A percentile compares a stretch with the other conserved stretches of the same genome.
Evolutionary conservation across 176 grass and related monocot genomes (phyloP).

Genomic region (Oryza punctata): DNA sequence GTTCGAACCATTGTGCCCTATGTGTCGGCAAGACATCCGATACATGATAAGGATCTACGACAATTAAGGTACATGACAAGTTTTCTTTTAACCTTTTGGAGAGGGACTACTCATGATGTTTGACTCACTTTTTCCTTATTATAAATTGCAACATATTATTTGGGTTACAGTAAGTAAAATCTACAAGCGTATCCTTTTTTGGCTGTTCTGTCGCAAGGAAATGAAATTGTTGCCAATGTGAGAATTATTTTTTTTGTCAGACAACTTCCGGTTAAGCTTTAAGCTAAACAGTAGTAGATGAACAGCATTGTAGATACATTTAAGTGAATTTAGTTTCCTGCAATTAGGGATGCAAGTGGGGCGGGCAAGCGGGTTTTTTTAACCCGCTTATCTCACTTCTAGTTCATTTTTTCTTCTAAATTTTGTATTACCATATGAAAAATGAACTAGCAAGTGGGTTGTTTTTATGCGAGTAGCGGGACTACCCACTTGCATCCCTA

Average conservation of each 20-base stretch:
- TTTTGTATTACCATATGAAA: no score
- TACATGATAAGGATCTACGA: slow-evolving; percentile 79
- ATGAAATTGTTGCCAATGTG: not conserved
- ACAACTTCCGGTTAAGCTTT: not conserved
- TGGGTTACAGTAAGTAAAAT: slow-evolving; percentile 13
- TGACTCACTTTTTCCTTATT: slow-evolving; percentile 15
- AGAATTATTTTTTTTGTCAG: not conserved
- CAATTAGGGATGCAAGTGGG: no score
- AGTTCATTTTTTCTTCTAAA: no score
- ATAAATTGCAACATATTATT: not conserved
- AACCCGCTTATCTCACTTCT: no score
- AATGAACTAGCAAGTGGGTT: no score
- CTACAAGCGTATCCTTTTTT: not conserved
- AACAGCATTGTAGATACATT: not conserved
- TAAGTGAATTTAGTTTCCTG: slow-evolving; percentile 20
- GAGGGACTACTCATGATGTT: not conserved
- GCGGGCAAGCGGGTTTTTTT: no score
- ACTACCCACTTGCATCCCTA: no score
- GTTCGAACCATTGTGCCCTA: slow-evolving; percentile 62
- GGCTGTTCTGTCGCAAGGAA: not conserved
- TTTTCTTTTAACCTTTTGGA: not conserved
- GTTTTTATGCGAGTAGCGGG: no score
- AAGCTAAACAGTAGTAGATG: not conserved
- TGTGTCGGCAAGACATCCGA: slow-evolving; percentile 74
- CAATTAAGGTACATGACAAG: slow-evolving; percentile 61